Conservation (phyloP, 2,329 filamentous ascomycete species). For the Meredithiella fracta region DNA sequence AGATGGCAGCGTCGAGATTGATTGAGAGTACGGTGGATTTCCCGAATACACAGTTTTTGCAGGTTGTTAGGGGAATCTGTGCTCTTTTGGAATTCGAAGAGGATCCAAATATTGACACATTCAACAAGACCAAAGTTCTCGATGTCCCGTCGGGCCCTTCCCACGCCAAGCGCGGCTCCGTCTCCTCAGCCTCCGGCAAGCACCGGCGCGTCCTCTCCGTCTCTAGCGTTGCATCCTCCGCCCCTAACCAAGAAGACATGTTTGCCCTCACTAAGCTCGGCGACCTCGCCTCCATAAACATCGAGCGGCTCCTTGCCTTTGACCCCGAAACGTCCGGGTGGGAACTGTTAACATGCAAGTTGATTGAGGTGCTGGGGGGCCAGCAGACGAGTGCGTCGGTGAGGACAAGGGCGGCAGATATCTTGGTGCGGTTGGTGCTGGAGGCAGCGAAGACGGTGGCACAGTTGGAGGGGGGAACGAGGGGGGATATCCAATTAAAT, state of each 20-base stretch:
- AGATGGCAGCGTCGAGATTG: slow-evolving; percentile 69
- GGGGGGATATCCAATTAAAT: slow-evolving; percentile 51
- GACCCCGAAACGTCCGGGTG: slow-evolving; percentile 58
- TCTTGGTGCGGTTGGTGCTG: slow-evolving; percentile 40
- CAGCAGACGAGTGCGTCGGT: slow-evolving; percentile 33
- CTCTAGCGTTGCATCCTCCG: slow-evolving; percentile 28
- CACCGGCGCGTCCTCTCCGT: slow-evolving; percentile 33
- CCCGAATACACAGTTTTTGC: slow-evolving; percentile 62
- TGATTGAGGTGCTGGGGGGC: slow-evolving; percentile 35
- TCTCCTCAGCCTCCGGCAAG: slow-evolving; percentile 23
- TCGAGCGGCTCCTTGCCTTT: slow-evolving; percentile 54
- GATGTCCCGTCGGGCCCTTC: slow-evolving; percentile 13
- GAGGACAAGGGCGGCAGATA: slow-evolving; percentile 44
- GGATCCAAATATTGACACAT: neutral
- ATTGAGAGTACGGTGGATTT: slow-evolving; percentile 89
- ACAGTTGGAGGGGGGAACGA: slow-evolving; percentile 31
- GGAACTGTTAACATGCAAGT: slow-evolving; percentile 43
- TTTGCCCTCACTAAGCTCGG: slow-evolving; percentile 59
- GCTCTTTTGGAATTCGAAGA: slow-evolving; percentile 38
- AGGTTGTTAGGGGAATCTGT: slow-evolving; percentile 62
- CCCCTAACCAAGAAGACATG: slow-evolving; percentile 43
- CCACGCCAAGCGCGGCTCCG: slow-evolving; percentile 20
- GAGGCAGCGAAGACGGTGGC: slow-evolving; percentile 42
- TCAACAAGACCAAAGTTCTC: slow-evolving; percentile 10
- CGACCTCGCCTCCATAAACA: slow-evolving; percentile 57